phyloP scores from a whole-genome alignment of 208 protist genomes.

The Wallacemonas sp. region DNA sequence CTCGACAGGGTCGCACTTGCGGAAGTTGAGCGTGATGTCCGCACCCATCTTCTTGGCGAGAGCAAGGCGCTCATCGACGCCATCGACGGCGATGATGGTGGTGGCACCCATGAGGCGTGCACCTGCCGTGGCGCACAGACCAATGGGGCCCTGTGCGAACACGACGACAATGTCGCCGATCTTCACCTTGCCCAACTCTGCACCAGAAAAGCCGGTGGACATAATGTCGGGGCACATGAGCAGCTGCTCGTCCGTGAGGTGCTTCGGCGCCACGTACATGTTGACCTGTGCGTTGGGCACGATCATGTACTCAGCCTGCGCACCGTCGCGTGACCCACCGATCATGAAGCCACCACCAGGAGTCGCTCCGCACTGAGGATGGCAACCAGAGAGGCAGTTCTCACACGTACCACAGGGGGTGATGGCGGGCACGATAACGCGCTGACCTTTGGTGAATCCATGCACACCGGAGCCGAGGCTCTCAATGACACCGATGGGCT shows the following conservation, averaged over 20 bases:
- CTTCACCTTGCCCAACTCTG: constrained; percentile 21
- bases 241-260: constrained; percentile 31
- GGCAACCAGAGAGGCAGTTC: constrained; percentile 17
- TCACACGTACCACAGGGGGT: constrained; percentile 26
- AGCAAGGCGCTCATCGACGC: constrained; percentile 21
- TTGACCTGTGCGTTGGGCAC: constrained; percentile 21
- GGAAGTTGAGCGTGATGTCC: constrained; percentile 28
- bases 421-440: constrained; percentile 23
- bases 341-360: constrained; percentile 19
- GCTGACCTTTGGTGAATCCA: constrained; percentile 29
- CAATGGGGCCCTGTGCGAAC: constrained; percentile 33
- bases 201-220: constrained; percentile 22
- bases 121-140: constrained; percentile 23
- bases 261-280: constrained; percentile 17
- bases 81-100: constrained; percentile 23
- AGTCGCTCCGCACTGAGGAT: constrained; percentile 23
- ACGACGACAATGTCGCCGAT: constrained; percentile 29
- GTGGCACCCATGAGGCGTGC: constrained; percentile 28
- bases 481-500: constrained; percentile 31
- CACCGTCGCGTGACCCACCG: constrained; percentile 24
- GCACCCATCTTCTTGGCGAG: constrained; percentile 25
- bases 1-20: constrained; percentile 27
- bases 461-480: constrained; percentile 20
- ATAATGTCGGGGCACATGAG: constrained; percentile 35
- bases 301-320: constrained; percentile 34